Percentiles rank a stretch among this genome's conserved stretches.
These are phyloP conservation scores for Auricularia heimuer DNA, from an alignment of 768 basidiomycete species.

Conservation along the genomic window DNA sequence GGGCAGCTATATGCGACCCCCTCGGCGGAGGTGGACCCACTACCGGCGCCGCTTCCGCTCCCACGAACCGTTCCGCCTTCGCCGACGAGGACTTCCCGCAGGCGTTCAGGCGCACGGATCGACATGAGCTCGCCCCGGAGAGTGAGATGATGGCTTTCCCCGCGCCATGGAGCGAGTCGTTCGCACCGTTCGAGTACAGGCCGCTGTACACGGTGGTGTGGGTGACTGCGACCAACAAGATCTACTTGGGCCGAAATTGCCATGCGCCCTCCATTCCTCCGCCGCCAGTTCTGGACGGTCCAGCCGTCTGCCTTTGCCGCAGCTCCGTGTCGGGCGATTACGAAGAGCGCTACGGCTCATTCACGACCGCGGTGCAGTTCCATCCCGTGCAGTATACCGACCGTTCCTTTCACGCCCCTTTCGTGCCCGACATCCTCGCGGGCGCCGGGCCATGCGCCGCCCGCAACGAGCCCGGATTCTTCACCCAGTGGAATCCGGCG, in stretches of 20 bases:
- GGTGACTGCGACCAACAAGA: background rate
- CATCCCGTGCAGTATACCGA: no score
- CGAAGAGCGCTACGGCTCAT: no score
- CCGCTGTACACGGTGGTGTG: background rate
- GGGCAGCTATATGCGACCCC: no score
- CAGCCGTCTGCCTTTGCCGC: background rate
- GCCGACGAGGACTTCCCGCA: no score
- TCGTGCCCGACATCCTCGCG: background rate
- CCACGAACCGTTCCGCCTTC: no score
- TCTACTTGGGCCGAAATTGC: background rate
- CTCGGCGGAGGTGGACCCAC: no score
- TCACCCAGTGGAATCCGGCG: background rate
- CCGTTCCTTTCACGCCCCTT: background rate
- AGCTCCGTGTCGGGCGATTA: background rate
- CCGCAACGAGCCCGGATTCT: background rate
- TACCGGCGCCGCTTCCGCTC: no score
- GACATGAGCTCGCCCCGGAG: no score
- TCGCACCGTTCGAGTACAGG: background rate
- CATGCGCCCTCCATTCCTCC: background rate
- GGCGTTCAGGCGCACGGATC: no score
- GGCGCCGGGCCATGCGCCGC: background rate
- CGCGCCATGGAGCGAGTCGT: background rate
- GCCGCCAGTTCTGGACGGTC: background rate
- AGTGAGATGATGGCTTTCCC: no score
- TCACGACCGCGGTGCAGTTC: no score